Conservation (phyloP, 495 filamentous ascomycete genomes). For the Lepidopterella palustris region DNA sequence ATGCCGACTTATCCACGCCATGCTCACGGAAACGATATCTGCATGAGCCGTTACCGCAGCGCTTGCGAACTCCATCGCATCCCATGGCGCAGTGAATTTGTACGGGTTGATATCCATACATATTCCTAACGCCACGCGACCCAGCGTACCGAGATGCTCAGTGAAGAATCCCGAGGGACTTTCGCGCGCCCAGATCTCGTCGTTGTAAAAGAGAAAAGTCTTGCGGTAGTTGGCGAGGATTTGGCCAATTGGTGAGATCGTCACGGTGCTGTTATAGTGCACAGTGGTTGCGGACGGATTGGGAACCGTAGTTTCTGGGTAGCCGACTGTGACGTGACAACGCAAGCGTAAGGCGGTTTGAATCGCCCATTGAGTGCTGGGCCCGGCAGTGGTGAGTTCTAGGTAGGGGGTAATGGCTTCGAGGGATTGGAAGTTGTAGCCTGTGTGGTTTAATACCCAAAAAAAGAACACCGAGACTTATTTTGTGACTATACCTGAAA, state of each 20-base stretch:
- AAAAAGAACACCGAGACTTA: background rate
- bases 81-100: slow-evolving; percentile 68
- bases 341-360: slow-evolving; percentile 61
- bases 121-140: slow-evolving; percentile 72
- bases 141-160: slow-evolving; percentile 34
- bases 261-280: slow-evolving; percentile 76
- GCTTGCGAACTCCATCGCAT: slow-evolving; percentile 78
- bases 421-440: slow-evolving; percentile 84
- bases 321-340: slow-evolving; percentile 83
- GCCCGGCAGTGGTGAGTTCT: slow-evolving; percentile 69
- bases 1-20: slow-evolving; percentile 75
- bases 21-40: slow-evolving; percentile 70
- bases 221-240: slow-evolving; percentile 83
- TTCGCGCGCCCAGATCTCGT: slow-evolving; percentile 85
- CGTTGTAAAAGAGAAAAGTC: slow-evolving; percentile 80
- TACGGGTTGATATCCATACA: slow-evolving; percentile 86
- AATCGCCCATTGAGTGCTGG: slow-evolving; percentile 73
- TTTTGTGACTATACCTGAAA: slow-evolving; percentile 57
- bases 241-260: slow-evolving; percentile 66
- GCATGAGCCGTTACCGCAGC: slow-evolving; percentile 60
- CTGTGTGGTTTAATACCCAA: slow-evolving; percentile 37
- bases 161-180: slow-evolving; percentile 56
- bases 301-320: slow-evolving; percentile 55
- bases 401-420: slow-evolving; percentile 71
- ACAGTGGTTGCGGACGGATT: slow-evolving; percentile 5